Conservation (phyloP, 192 early-diverging fungal genomes). For the Dimargaris cristalligena region DNA sequence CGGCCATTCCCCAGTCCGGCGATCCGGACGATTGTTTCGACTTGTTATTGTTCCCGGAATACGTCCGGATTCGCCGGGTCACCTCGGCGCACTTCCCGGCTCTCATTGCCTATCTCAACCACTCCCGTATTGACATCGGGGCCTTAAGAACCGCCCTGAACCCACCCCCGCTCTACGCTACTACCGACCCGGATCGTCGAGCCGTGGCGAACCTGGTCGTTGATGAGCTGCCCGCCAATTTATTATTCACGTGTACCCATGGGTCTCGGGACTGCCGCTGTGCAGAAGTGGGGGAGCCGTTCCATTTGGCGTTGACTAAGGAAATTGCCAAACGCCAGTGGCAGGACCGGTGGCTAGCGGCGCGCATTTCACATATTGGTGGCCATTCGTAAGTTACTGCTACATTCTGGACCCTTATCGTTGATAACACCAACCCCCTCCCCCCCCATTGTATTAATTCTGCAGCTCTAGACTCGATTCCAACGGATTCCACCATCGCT, state of each 20-base stretch:
- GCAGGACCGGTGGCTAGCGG: constrained; percentile 17
- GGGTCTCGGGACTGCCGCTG: constrained; percentile 31
- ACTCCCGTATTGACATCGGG: neutral
- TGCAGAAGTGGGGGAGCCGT: constrained; percentile 23
- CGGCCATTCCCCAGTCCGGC: neutral
- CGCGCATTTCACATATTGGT: constrained; percentile 36
- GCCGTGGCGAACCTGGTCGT: neutral
- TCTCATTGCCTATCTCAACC: neutral
- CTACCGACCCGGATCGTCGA: neutral
- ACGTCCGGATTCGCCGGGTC: neutral
- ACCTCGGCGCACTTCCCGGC: neutral
- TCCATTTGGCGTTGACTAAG: constrained; percentile 20
- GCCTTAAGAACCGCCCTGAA: neutral
- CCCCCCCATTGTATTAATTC: neutral
- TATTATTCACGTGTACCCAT: constrained; percentile 23
- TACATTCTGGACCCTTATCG: neutral
- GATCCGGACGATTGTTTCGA: neutral
- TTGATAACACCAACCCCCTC: neutral
- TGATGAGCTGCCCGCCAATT: neutral
- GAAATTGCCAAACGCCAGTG: constrained; percentile 19
- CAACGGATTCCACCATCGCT: neutral
- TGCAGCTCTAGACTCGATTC: neutral
- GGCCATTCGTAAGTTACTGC: constrained; percentile 20
- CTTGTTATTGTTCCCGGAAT: neutral
- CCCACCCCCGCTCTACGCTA: neutral